phyloP scores from a whole-genome alignment of 2,329 filamentous ascomycete genomes.

The Epichloe aotearoae region DNA sequence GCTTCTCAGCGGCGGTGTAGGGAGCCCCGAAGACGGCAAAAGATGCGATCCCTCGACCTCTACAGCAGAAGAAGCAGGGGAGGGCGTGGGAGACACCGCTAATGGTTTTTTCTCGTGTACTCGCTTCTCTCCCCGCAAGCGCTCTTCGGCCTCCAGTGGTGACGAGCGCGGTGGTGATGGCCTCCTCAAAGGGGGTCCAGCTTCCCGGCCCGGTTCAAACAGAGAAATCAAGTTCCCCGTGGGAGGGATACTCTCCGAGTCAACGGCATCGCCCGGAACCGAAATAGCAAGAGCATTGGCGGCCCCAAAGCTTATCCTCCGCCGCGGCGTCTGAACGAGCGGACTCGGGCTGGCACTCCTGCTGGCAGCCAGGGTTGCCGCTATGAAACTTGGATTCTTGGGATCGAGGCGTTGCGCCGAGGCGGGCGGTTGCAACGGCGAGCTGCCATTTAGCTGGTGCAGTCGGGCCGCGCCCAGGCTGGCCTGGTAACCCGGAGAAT shows the following conservation, averaged over 20 bases:
- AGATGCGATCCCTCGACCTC: neutral
- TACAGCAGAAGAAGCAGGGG: neutral
- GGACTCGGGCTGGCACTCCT: conserved; percentile 30
- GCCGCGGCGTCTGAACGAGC: conserved; percentile 11
- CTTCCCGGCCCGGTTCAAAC: conserved; percentile 43
- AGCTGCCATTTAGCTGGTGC: conserved; percentile 12
- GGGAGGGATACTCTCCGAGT: conserved; percentile 46
- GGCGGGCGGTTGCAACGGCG: neutral
- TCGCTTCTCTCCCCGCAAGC: neutral
- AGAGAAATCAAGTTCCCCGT: conserved; percentile 53
- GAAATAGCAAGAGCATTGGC: conserved; percentile 13
- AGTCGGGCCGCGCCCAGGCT: conserved; percentile 11
- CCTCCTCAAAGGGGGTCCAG: conserved; percentile 21
- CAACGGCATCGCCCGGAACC: conserved; percentile 16
- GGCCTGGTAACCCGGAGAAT: neutral
- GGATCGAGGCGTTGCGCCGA: conserved; percentile 17
- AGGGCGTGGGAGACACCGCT: neutral
- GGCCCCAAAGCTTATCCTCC: conserved; percentile 18
- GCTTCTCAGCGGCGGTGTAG: conserved; percentile 1
- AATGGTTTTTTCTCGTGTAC: neutral
- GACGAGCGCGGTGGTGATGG: conserved; percentile 7
- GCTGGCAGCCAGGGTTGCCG: conserved; percentile 46
- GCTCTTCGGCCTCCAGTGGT: neutral
- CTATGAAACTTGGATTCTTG: conserved; percentile 41
- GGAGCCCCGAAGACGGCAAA: neutral